Percentiles rank a stretch among this genome's conserved stretches.
Conservation (phyloP, 2,329 filamentous ascomycete species). For the Fusarium irregulare region DNA sequence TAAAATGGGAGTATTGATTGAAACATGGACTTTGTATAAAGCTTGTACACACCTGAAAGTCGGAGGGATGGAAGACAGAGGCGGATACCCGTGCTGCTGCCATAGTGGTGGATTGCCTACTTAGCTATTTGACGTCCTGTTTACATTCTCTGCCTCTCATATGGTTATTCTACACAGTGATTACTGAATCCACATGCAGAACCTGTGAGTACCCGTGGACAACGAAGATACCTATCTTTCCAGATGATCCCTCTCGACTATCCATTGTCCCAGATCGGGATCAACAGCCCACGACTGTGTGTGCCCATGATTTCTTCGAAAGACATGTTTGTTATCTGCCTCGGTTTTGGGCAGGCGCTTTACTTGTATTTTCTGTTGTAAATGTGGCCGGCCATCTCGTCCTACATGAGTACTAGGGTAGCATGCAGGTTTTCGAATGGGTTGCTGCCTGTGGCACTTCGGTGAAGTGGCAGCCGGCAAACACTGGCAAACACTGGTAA, state of each 20-base stretch:
- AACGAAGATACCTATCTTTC: not conserved
- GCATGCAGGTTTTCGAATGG: not conserved
- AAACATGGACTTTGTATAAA: conserved; percentile 36
- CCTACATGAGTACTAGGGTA: not conserved
- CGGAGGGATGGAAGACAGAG: conserved; percentile 6
- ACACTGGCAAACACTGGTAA: not conserved
- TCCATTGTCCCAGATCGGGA: not conserved
- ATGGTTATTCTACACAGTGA: not conserved
- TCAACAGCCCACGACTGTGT: not conserved
- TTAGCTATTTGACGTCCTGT: conserved; percentile 19
- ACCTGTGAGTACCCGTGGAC: not conserved
- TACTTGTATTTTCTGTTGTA: not conserved
- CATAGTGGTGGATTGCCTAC: conserved; percentile 1
- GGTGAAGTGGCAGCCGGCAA: not conserved
- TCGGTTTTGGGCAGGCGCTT: not conserved
- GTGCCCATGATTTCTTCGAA: not conserved
- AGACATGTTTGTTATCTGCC: not conserved
- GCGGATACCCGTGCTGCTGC: not conserved
- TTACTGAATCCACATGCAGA: not conserved
- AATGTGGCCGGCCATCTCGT: not conserved
- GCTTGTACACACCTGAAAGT: conserved; percentile 22
- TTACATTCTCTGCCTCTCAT: conserved; percentile 3
- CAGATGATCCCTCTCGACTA: not conserved
- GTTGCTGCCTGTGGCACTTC: not conserved
- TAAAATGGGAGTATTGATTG: conserved; percentile 44